Conservation (phyloP, 805 yeast genomes). For the Ogataea nakhonphanomensis region DNA sequence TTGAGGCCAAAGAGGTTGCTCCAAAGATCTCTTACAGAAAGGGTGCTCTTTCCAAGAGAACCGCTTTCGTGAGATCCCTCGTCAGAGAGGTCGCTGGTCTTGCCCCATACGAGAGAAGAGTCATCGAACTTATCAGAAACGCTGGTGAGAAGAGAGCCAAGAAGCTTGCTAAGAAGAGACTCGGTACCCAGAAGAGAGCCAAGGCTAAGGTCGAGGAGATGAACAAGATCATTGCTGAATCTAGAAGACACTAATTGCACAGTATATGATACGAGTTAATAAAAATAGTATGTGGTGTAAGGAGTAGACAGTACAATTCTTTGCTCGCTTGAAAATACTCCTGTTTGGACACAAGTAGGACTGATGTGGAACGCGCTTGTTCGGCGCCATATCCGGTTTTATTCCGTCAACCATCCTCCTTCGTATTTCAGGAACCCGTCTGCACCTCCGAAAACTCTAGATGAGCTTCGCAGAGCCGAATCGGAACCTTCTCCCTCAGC, state of each 20-base stretch:
- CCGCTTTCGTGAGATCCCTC: slow-evolving; percentile 90
- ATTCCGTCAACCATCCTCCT: slow-evolving; percentile 17
- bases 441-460: slow-evolving; percentile 32
- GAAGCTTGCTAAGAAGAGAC: slow-evolving; percentile 99
- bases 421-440: slow-evolving; percentile 24
- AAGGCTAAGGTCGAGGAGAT: slow-evolving; percentile 99
- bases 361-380: slow-evolving; percentile 3
- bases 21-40: slow-evolving; percentile 93
- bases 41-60: slow-evolving; percentile 95
- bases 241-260: slow-evolving; percentile 78
- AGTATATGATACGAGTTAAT: slow-evolving; percentile 9
- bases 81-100: slow-evolving; percentile 98
- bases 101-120: slow-evolving; percentile 99
- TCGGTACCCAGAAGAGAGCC: slow-evolving; percentile 99
- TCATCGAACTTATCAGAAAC: slow-evolving; percentile 98
- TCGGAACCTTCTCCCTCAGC: neutral
- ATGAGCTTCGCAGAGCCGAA: slow-evolving; percentile 13
- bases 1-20: slow-evolving; percentile 77
- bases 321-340: neutral
- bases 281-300: slow-evolving; percentile 11
- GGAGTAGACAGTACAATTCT: slow-evolving; percentile 3
- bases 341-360: neutral
- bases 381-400: slow-evolving; percentile 5
- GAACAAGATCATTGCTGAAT: slow-evolving; percentile 92
- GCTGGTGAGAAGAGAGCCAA: slow-evolving; percentile 99